A percentile compares a stretch with the other conserved stretches of the same genome.
Conservation (phyloP, 495 filamentous ascomycete genomes). For the Lentithecium fluviatile region DNA sequence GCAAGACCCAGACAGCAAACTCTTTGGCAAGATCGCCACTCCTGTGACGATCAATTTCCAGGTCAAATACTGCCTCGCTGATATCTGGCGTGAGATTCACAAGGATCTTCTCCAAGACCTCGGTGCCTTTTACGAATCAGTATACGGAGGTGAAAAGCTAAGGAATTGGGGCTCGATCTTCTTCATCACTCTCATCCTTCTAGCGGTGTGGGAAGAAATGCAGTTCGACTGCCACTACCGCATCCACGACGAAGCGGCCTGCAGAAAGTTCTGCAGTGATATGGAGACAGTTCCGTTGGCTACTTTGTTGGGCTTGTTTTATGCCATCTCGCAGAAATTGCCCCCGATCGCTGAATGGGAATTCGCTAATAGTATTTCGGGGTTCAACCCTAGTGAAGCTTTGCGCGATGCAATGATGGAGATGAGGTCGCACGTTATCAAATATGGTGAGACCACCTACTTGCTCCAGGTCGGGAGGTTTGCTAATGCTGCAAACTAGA, state of each 20-base stretch:
- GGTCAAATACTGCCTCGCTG: constrained; percentile 89
- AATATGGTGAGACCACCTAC: constrained; percentile 74
- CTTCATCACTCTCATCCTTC: constrained; percentile 82
- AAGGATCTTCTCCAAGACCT: constrained; percentile 93
- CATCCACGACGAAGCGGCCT: constrained; percentile 73
- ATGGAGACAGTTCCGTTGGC: constrained; percentile 94
- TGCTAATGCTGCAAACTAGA: too few species aligned
- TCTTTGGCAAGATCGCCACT: constrained; percentile 64
- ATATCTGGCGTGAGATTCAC: constrained; percentile 93
- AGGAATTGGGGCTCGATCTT: constrained; percentile 99
- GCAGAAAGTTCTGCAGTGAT: constrained; percentile 87
- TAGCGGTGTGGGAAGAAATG: constrained; percentile 95
- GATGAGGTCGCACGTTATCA: constrained; percentile 80
- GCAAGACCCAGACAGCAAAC: too few species aligned
- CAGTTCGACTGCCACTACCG: constrained; percentile 96
- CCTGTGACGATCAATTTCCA: constrained; percentile 68
- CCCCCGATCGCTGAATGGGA: constrained; percentile 90
- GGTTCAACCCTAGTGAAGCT: constrained; percentile 83
- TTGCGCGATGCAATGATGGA: constrained; percentile 93
- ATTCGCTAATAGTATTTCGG: constrained; percentile 80
- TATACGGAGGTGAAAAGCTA: constrained; percentile 88
- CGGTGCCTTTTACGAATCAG: constrained; percentile 81
- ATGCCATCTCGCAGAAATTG: constrained; percentile 91
- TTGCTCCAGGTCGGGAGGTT: too few species aligned
- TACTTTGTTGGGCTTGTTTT: constrained; percentile 93